Evolutionary conservation across 768 basidiomycete species (phyloP), one percentile per base, ranked within the genome.

Genomic region (Wakefieldia striispora): DNA sequence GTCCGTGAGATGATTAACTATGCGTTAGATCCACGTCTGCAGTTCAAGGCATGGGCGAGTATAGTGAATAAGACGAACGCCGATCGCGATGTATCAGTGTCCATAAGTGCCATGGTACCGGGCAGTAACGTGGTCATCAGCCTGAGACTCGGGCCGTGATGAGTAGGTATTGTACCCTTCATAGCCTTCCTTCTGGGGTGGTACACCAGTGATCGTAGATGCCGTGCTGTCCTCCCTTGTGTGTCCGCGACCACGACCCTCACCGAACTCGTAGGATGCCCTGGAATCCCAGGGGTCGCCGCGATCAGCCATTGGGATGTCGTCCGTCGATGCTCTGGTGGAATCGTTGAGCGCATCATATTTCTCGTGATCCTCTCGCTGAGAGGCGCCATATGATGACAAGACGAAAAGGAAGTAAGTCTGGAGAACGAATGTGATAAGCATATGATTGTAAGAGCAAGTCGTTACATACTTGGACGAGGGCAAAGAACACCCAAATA

Each of bases 401-500:
- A 82, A 60, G 21, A 84, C 68, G 40, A 73, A 49, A 48, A 70
- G 66, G 41, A 79, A 59, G 58, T 82, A 81, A 24, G 58, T 56
- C 90, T 89, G 45, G 27, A 40, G 36, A 8, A n/a, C n/a, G 7
- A 43, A n/a, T n/a, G n/a, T 37, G 17, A 24, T 56, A 10, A 61
- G 42, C 6, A 41, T 11, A 20, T 13, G 21, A 45, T 54, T 20
- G 13, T 20, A 33, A 37, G 14, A 37, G 12, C 2, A n/a, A n/a
- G 27, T 23, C 7, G 20, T 41, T 17, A 59, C 84, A 58, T 67
- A 86, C 87, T 66, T 95, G 92, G 31, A 89, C 72, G 53, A 86
- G 72, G n/a, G 79, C 80, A 23, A 97, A 73, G 14, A 97, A 62
- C 10, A 88, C 68, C 90, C 94, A 97, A 6, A 97, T 73, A 8